Conservation (phyloP, 129 eudicot species). For the Escallonia herrerae region DNA sequence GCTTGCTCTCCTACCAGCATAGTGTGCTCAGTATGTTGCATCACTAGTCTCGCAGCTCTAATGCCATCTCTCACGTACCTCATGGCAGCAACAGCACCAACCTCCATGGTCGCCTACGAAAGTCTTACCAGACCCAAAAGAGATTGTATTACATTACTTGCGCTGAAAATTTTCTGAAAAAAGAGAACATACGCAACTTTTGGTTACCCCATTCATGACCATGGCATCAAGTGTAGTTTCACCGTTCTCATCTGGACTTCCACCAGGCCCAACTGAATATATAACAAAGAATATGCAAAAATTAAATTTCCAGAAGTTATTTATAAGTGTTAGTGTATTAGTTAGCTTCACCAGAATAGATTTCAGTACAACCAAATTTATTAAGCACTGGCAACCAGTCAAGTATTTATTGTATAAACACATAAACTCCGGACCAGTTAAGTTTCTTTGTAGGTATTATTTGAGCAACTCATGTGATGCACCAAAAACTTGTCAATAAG, state of each 20-base stretch:
- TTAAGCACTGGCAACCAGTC: too few species aligned
- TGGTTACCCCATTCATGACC: constrained; percentile 89
- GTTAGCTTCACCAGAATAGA: too few species aligned
- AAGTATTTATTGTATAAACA: too few species aligned
- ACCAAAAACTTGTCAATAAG: too few species aligned
- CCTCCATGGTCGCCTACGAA: constrained; percentile 94
- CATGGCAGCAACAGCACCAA: constrained; percentile 96
- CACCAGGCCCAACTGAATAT: constrained; percentile 93
- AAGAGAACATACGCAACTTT: constrained; percentile 1
- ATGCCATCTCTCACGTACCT: constrained; percentile 84
- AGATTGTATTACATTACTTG: constrained; percentile 6
- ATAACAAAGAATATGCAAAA: too few species aligned
- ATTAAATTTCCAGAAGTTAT: too few species aligned
- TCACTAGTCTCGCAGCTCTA: constrained; percentile 78
- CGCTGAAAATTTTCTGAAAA: neutral
- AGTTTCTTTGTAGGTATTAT: too few species aligned
- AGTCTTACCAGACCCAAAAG: constrained; percentile 46
- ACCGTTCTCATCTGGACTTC: constrained; percentile 94
- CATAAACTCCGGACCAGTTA: too few species aligned
- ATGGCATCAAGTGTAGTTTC: constrained; percentile 90
- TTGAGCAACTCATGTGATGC: too few species aligned
- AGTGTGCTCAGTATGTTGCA: constrained; percentile 83
- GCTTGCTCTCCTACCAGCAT: constrained; percentile 96
- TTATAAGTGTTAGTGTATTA: too few species aligned
- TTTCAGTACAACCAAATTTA: too few species aligned